Percentiles rank a stretch among this genome's conserved stretches.
Evolutionary conservation across 2,329 filamentous ascomycete species (phyloP).

Genomic region (Aspergillus pseudotamarii): DNA sequence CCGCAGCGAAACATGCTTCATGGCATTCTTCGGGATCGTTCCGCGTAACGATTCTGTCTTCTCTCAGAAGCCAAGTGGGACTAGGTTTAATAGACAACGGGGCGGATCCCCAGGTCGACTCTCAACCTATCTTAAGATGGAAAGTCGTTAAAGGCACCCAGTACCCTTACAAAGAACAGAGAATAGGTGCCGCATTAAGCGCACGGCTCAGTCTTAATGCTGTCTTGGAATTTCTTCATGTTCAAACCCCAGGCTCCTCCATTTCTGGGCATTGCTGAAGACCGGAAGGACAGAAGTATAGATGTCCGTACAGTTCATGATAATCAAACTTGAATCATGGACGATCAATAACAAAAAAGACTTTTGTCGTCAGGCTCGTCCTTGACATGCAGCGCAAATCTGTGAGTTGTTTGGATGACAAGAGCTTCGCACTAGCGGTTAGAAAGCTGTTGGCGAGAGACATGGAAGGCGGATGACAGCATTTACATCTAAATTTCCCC

Average conservation of each 20-base stretch:
- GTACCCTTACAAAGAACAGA: background rate
- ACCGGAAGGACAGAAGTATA: background rate
- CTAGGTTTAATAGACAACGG: background rate
- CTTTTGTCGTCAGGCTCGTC: background rate
- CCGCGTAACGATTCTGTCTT: background rate
- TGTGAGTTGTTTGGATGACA: background rate
- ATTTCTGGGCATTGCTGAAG: background rate
- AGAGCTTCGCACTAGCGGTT: background rate
- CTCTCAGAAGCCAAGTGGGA: background rate
- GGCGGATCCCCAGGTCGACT: background rate
- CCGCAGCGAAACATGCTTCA: background rate
- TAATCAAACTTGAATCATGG: background rate
- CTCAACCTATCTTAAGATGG: background rate
- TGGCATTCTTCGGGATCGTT: background rate
- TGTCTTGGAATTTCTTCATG: background rate
- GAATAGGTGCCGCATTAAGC: background rate
- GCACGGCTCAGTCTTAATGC: background rate
- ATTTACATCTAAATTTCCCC: background rate
- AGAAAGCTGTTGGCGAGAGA: background rate
- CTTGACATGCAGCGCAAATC: no score
- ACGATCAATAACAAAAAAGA: background rate
- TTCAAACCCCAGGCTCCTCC: background rate
- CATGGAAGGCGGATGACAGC: background rate
- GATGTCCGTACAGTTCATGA: background rate
- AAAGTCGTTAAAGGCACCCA: background rate